Evolutionary conservation across 768 basidiomycete genomes (phyloP).

Genomic region (Russula vinacea): DNA sequence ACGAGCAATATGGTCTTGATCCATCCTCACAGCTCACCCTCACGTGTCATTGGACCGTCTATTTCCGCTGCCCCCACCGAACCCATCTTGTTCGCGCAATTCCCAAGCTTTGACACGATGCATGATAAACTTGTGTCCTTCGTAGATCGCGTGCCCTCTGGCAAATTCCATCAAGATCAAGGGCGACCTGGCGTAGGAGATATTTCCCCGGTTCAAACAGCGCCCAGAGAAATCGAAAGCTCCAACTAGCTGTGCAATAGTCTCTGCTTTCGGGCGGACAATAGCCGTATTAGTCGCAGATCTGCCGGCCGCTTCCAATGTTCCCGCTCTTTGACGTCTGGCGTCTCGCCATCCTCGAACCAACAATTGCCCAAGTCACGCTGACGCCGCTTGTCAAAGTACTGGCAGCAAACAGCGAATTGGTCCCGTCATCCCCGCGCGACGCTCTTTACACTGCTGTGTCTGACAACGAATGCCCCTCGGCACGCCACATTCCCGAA

Average conservation of each 20-base stretch:
- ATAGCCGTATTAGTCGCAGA: constrained; percentile 44
- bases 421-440: constrained; percentile 35
- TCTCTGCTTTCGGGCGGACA: constrained; percentile 40
- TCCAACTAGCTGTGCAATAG: constrained; percentile 27
- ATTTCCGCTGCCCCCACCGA: constrained; percentile 61
- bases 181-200: constrained; percentile 43
- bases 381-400: constrained; percentile 48
- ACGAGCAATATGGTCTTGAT: constrained; percentile 4
- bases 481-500: constrained; percentile 42
- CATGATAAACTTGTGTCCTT: constrained; percentile 58
- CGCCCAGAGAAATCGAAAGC: constrained; percentile 40
- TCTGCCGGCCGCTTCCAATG: constrained; percentile 53
- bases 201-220: constrained; percentile 64
- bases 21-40: constrained; percentile 57
- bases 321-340: constrained; percentile 86
- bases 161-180: constrained; percentile 44
- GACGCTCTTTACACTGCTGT: constrained; percentile 65
- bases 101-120: constrained; percentile 65
- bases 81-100: constrained; percentile 73
- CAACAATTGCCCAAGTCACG: constrained; percentile 39
- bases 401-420: constrained; percentile 34
- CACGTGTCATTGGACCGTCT: constrained; percentile 56
- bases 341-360: constrained; percentile 72
- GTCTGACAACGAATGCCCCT: constrained; percentile 67
- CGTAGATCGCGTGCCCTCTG: constrained; percentile 48